These are phyloP conservation scores for Umbilicaria muhlenbergii DNA, from an alignment of 495 filamentous ascomycete genomes.

Conservation along the genomic window DNA sequence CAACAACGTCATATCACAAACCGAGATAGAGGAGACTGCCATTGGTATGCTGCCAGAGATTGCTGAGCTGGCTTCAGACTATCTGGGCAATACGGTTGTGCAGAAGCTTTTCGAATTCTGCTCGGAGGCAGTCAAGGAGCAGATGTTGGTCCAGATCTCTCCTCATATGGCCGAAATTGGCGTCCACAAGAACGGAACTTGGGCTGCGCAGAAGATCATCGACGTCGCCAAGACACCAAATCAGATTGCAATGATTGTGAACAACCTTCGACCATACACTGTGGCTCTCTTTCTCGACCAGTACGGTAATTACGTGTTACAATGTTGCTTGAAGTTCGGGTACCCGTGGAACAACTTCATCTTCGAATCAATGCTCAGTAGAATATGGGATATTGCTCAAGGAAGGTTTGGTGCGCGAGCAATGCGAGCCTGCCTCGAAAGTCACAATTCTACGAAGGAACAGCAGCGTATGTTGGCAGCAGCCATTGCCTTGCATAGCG, in stretches of 20 bases:
- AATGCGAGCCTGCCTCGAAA: slow-evolving; percentile 94
- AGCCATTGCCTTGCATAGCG: slow-evolving; percentile 87
- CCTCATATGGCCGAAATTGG: slow-evolving; percentile 93
- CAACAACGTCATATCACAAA: slow-evolving; percentile 68
- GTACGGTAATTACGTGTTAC: slow-evolving; percentile 95
- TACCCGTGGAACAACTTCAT: slow-evolving; percentile 87
- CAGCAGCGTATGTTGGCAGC: slow-evolving; percentile 92
- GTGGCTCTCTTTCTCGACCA: slow-evolving; percentile 90
- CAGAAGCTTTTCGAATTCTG: slow-evolving; percentile 97
- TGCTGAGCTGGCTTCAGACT: slow-evolving; percentile 85
- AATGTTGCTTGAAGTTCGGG: slow-evolving; percentile 86
- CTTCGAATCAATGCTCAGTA: slow-evolving; percentile 90
- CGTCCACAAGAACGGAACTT: slow-evolving; percentile 97
- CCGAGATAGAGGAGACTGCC: slow-evolving; percentile 87
- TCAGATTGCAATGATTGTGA: slow-evolving; percentile 74
- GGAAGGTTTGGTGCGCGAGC: slow-evolving; percentile 88
- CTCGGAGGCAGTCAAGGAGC: slow-evolving; percentile 75
- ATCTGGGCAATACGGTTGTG: slow-evolving; percentile 97
- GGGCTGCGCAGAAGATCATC: slow-evolving; percentile 98
- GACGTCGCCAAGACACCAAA: slow-evolving; percentile 75
- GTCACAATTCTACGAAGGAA: slow-evolving; percentile 85
- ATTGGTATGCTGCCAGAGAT: slow-evolving; percentile 90
- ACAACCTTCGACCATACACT: slow-evolving; percentile 68
- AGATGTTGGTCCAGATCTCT: slow-evolving; percentile 76
- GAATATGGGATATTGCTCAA: slow-evolving; percentile 88